Evolutionary conservation across 1,284 basidiomycete species (phyloP).

Genomic region (Golubevia sp.): DNA sequence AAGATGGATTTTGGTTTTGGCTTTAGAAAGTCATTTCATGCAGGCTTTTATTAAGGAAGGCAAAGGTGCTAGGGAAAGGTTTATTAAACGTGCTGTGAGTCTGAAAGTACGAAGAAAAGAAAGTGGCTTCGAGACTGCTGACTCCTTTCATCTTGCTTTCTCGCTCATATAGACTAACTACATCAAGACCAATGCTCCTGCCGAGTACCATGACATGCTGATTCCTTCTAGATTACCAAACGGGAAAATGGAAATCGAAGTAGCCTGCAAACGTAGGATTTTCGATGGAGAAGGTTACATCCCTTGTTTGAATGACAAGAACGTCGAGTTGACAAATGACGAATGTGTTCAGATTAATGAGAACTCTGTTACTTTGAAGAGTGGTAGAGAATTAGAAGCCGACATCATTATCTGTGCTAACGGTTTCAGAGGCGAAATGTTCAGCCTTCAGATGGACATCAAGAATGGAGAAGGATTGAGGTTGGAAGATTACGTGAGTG

Average conservation of each 20-base stretch:
- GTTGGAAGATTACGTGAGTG: background rate
- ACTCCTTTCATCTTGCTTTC: no score
- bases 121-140: no score
- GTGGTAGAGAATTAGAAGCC: constrained; percentile 26
- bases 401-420: constrained; percentile 33
- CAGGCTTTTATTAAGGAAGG: constrained; percentile 16
- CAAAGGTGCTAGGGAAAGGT: constrained; percentile 14
- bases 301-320: constrained; percentile 17
- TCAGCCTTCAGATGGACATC: background rate
- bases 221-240: constrained; percentile 12
- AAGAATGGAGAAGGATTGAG: background rate
- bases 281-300: constrained; percentile 29
- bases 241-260: constrained; percentile 19
- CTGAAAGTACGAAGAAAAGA: no score
- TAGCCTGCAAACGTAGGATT: constrained; percentile 34
- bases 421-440: constrained; percentile 18
- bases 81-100: constrained; percentile 14
- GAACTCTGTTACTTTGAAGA: constrained; percentile 18
- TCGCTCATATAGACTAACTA: no score
- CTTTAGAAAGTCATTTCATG: constrained; percentile 21
- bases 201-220: constrained; percentile 36
- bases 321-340: constrained; percentile 23
- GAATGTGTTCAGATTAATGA: constrained; percentile 16
- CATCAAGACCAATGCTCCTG: constrained; percentile 27
- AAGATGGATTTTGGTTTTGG: constrained; percentile 19